phyloP scores from a whole-genome alignment of 2,329 filamentous ascomycete species.

The Sporothrix schenckii region DNA sequence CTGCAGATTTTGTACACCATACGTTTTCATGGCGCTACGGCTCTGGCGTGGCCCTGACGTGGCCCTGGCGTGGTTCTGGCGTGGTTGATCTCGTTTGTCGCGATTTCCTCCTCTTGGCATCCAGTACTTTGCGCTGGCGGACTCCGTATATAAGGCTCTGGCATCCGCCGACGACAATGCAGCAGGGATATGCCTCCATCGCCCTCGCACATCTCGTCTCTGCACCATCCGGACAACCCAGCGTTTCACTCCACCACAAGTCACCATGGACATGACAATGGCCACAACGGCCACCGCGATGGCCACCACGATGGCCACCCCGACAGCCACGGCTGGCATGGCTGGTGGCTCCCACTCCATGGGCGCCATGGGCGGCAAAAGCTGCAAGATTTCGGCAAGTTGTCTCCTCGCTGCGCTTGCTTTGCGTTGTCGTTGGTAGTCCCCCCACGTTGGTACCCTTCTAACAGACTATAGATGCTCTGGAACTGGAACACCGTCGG shows the following conservation, averaged over 20 bases:
- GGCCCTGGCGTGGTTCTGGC: not conserved
- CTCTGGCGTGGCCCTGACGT: no score
- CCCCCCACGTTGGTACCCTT: no score
- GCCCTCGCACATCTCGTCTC: not conserved
- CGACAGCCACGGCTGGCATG: not conserved
- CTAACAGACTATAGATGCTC: constrained; percentile 55
- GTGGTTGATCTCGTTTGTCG: not conserved
- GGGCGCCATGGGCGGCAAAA: constrained; percentile 41
- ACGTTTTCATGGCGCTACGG: not conserved
- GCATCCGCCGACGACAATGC: not conserved
- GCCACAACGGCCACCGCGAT: not conserved
- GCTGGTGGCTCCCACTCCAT: constrained; percentile 29
- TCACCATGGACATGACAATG: constrained; percentile 24
- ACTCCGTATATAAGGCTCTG: not conserved
- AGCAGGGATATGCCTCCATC: not conserved
- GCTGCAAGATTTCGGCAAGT: constrained; percentile 51
- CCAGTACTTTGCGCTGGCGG: not conserved
- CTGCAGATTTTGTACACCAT: not conserved
- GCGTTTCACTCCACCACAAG: not conserved
- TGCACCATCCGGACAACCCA: not conserved
- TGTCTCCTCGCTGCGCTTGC: not conserved
- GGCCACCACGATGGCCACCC: no score
- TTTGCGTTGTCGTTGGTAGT: not conserved
- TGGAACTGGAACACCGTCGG: constrained; percentile 79
- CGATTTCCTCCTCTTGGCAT: not conserved